Evolutionary conservation across 768 basidiomycete species (phyloP), one percentile per base, ranked within the genome.

Genomic region (Pleurotus sapidus): DNA sequence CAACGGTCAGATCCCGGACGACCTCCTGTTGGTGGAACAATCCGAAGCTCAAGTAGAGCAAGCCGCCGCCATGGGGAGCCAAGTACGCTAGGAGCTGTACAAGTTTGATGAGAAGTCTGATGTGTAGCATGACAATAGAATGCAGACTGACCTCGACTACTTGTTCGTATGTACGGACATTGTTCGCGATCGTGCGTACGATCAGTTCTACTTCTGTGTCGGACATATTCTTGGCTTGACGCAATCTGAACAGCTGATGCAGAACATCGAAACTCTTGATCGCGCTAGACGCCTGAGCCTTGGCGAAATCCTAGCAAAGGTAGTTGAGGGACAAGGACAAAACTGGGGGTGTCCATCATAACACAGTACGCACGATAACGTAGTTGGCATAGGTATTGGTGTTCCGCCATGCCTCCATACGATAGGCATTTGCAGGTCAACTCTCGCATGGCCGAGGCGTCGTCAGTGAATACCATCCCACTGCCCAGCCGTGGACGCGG

Each of bases 331-430:
- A 34, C 11, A 34, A 11, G 30, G 30, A 34, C 8, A 8, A 34
- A 34, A 11, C 11, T 11, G 11, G 11, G 30, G 30, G 9, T 34
- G 11, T 34, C 3, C 30, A 34, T 11, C 30, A 11, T 11, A 34
- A 34, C 11, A 34, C 55, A 37, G n/a, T 2, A 67, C 56, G 27
- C 61, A 95, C 95, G 70, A 75, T 72, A 56, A 85, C 79, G 63
- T 77, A 89, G 59, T 90, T 82, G 55, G 83, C 79, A 70, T 98
- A 97, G 55, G 83, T 86, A 60, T 83, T 84, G 4, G 92, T 96
- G 66, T 82, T 82, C 60, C 91, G 77, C 96, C 96, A 99, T 6
- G 89, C 95, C 66, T 98, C 97, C 39, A 98, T 93, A 37, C 96
- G 83, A 63, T 86, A 84, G 1, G 87, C 84, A 62, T 95, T 94